Conservation (phyloP, 2,329 filamentous ascomycete genomes). For the Knufia fluminis region DNA sequence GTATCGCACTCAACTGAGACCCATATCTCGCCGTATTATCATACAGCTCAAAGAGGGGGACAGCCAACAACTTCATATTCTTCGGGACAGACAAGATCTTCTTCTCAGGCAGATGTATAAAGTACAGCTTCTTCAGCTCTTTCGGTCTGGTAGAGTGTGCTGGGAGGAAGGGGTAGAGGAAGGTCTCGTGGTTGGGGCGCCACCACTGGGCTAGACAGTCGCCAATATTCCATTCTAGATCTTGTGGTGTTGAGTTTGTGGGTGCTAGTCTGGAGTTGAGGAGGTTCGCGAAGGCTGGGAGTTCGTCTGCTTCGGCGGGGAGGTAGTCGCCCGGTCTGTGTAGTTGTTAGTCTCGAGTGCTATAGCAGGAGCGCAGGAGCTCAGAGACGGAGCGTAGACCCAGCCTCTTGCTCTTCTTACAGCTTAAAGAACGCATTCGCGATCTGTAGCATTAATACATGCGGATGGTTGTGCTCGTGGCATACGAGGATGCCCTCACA, state of each 20-base stretch:
- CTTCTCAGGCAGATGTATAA: constrained; percentile 84
- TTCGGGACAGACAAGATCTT: constrained; percentile 96
- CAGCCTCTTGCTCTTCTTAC: constrained; percentile 38
- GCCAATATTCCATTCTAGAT: constrained; percentile 74
- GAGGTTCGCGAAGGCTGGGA: constrained; percentile 86
- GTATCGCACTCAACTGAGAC: constrained; percentile 90
- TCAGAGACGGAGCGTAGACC: too few species aligned
- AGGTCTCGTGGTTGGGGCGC: constrained; percentile 97
- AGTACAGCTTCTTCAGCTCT: constrained; percentile 98
- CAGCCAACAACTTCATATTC: constrained; percentile 98
- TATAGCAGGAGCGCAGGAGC: too few species aligned
- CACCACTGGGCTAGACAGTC: constrained; percentile 98
- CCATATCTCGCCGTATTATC: constrained; percentile 94
- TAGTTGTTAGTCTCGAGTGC: constrained; percentile 3
- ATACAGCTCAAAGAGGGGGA: constrained; percentile 94
- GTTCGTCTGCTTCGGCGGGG: constrained; percentile 73
- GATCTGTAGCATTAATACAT: constrained; percentile 98
- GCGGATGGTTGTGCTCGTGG: constrained; percentile 97
- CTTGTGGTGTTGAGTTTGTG: constrained; percentile 66
- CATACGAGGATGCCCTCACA: constrained; percentile 96
- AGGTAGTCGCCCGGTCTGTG: constrained; percentile 81
- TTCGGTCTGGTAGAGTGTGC: constrained; percentile 93
- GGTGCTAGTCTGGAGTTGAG: constrained; percentile 90
- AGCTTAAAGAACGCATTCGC: constrained; percentile 99
- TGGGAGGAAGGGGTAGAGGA: constrained; percentile 98